Evolutionary conservation across 2,329 filamentous ascomycete genomes (phyloP).

Genomic region (Pestalotiopsis sp.): DNA sequence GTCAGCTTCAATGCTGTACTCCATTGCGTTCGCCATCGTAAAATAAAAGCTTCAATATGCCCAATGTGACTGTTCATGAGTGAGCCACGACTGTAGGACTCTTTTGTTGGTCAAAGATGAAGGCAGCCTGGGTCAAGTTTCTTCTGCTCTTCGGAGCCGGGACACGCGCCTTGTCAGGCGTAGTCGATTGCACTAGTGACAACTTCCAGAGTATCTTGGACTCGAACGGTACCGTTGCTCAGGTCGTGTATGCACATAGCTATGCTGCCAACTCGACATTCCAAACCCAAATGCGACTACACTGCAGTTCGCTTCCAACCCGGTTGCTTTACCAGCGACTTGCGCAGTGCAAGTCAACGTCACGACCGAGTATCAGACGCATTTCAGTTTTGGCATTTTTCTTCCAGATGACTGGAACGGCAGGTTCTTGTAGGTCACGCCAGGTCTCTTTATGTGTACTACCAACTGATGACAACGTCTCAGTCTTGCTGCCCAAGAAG

Average conservation of each 20-base stretch:
- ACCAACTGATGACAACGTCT: neutral
- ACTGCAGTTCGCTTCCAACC: neutral
- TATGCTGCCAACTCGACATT: neutral
- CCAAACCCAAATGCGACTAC: neutral
- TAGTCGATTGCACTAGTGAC: neutral
- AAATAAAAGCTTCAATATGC: neutral
- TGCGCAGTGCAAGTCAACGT: neutral
- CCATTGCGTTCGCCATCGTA: neutral
- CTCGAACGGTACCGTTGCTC: neutral
- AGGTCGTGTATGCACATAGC: neutral
- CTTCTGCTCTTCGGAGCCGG: neutral
- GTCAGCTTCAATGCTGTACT: neutral
- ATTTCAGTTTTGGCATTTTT: neutral
- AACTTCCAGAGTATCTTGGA: neutral
- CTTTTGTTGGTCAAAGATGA: neutral
- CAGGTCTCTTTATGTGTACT: slow-evolving; percentile 38
- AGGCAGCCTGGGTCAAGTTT: neutral
- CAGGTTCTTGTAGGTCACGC: slow-evolving; percentile 41
- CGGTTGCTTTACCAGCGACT: neutral
- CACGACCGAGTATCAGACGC: neutral
- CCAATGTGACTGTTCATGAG: neutral
- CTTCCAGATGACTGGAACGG: slow-evolving; percentile 32
- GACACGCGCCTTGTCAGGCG: neutral
- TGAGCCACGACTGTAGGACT: neutral
- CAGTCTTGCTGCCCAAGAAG: neutral